A percentile compares a stretch with the other conserved stretches of the same genome.
These are phyloP conservation scores for Hanseniaspora clermontiae DNA, from an alignment of 805 yeast genomes.

Conservation along the genomic window DNA sequence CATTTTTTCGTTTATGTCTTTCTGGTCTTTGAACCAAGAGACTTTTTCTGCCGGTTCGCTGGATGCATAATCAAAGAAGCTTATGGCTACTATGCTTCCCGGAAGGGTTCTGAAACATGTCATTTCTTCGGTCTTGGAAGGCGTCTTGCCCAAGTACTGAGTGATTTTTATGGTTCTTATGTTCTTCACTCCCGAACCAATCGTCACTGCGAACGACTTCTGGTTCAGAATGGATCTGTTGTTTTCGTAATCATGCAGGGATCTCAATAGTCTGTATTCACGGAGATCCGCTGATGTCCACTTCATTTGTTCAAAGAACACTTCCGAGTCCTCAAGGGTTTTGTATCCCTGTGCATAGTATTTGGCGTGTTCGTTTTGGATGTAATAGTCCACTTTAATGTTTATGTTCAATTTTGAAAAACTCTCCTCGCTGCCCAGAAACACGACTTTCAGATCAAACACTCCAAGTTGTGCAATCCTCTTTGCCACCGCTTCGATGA, in stretches of 20 bases:
- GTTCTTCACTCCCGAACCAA: constrained; percentile 25
- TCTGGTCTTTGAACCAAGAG: neutral
- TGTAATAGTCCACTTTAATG: neutral
- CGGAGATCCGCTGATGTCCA: constrained; percentile 43
- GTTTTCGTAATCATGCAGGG: constrained; percentile 36
- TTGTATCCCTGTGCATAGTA: constrained; percentile 13
- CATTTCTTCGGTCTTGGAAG: constrained; percentile 1
- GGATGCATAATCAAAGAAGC: neutral
- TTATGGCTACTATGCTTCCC: constrained; percentile 27
- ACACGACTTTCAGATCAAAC: neutral
- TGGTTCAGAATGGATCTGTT: neutral
- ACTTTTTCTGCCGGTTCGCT: neutral
- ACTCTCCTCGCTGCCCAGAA: neutral
- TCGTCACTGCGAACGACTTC: constrained; percentile 34
- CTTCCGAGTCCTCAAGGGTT: constrained; percentile 26
- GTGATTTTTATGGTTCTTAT: neutral
- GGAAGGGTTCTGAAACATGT: constrained; percentile 21
- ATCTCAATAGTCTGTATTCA: constrained; percentile 37
- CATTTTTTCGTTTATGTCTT: neutral
- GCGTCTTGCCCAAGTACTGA: neutral
- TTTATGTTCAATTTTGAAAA: neutral
- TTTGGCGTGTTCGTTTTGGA: neutral
- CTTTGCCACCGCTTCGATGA: constrained; percentile 36
- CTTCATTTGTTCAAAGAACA: constrained; percentile 19
- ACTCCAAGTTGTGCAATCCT: no score